Evolutionary conservation across 257 asterid species (phyloP).

Genomic region (Apocynum venetum): DNA sequence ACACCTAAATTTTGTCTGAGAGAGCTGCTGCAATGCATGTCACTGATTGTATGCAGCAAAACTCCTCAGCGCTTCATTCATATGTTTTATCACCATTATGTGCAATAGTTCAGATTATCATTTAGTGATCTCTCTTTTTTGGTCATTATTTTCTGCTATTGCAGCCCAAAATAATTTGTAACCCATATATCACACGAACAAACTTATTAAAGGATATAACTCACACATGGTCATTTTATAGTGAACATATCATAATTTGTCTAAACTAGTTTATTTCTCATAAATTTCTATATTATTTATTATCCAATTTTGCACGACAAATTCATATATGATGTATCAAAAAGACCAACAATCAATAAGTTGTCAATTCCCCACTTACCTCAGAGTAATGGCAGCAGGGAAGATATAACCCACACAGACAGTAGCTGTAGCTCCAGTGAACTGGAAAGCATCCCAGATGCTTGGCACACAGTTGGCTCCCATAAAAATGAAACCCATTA

Average conservation of each 20-base stretch:
- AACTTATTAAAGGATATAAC: not conserved
- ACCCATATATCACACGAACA: not conserved
- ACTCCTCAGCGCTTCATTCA: not conserved
- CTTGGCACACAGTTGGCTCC: conserved; percentile 86
- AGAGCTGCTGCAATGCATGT: not conserved
- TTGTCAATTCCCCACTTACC: conserved; percentile 35
- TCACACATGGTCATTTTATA: not conserved
- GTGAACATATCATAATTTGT: not conserved
- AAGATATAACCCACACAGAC: conserved; percentile 78
- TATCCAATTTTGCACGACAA: not conserved
- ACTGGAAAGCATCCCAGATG: conserved; percentile 92
- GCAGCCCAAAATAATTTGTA: not conserved
- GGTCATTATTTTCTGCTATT: not conserved
- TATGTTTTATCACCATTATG: not conserved
- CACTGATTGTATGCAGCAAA: not conserved
- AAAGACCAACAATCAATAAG: not conserved
- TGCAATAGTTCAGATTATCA: not conserved
- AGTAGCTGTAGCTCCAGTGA: conserved; percentile 92
- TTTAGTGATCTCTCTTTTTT: not conserved
- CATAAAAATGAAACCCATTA: conserved; percentile 61
- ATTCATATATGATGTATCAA: not conserved
- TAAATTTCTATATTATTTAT: not conserved
- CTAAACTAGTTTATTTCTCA: not conserved
- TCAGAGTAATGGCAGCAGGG: conserved; percentile 76
- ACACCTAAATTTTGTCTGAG: not conserved